phyloP scores from a whole-genome alignment of 2,329 filamentous ascomycete species.

The Colletotrichum siamense region DNA sequence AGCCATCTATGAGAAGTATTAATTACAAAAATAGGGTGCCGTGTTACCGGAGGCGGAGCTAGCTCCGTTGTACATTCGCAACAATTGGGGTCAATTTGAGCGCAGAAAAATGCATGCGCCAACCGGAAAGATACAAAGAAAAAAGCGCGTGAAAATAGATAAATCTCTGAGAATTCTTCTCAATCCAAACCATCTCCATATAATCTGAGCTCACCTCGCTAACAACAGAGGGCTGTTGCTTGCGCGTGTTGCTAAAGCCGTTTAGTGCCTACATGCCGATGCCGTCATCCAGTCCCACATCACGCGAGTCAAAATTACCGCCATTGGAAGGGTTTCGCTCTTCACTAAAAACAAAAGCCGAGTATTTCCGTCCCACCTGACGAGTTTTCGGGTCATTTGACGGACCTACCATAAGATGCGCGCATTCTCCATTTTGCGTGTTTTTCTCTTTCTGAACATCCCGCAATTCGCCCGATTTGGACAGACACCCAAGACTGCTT shows the following conservation, averaged over 20 bases:
- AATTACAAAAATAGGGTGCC: background rate
- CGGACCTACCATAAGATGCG: background rate
- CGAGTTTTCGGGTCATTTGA: background rate
- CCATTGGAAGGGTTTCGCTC: background rate
- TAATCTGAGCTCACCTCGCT: background rate
- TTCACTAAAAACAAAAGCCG: background rate
- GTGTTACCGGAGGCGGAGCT: background rate
- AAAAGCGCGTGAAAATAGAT: background rate
- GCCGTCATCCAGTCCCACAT: conserved; percentile 1
- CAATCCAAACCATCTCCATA: background rate
- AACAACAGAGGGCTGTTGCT: background rate
- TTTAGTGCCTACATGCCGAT: background rate
- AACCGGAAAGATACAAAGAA: background rate
- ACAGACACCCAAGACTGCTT: background rate
- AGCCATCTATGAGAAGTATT: background rate
- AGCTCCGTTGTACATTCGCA: background rate
- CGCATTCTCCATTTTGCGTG: background rate
- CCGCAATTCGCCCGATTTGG: background rate
- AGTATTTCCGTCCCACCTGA: background rate
- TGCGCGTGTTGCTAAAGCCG: background rate
- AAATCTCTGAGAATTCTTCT: background rate
- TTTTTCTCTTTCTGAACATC: background rate
- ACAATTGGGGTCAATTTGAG: background rate
- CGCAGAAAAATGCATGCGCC: background rate
- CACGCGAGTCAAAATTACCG: background rate